Percentiles rank a stretch among this genome's conserved stretches.
phyloP scores from a whole-genome alignment of 2,329 filamentous ascomycete genomes.

The Byssothecium circinans region DNA sequence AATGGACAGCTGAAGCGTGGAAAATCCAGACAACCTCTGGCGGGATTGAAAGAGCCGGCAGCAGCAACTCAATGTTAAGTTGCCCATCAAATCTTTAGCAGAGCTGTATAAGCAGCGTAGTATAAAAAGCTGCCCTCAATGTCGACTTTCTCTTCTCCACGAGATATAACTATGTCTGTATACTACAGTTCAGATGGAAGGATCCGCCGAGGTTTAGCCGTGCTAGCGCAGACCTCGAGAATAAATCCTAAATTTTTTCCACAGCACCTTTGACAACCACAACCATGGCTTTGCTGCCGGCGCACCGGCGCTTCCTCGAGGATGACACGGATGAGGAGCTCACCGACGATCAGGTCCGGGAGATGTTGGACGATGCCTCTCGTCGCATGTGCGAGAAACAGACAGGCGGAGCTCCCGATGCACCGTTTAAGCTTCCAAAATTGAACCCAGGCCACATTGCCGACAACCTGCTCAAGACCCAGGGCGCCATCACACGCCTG shows the following conservation, averaged over 20 bases:
- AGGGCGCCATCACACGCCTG: constrained; percentile 56
- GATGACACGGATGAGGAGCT: constrained; percentile 51
- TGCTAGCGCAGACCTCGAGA: constrained; percentile 5
- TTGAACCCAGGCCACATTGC: constrained; percentile 52
- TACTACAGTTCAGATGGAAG: no score
- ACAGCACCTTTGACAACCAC: constrained; percentile 19
- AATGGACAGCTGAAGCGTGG: no score
- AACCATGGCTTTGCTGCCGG: constrained; percentile 41
- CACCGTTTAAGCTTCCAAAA: constrained; percentile 53
- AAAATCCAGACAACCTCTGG: no score
- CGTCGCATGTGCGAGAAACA: constrained; percentile 54
- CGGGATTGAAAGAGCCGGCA: no score
- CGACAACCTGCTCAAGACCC: constrained; percentile 57
- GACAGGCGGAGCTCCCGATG: constrained; percentile 33
- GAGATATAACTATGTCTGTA: no score
- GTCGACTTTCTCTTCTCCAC: no score
- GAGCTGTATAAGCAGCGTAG: no score
- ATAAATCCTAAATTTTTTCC: constrained; percentile 26
- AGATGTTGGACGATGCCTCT: constrained; percentile 66
- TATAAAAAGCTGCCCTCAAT: no score
- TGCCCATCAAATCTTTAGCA: no score
- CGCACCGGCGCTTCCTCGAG: constrained; percentile 36
- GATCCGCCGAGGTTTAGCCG: neutral
- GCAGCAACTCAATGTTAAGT: no score
- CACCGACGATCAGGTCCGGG: constrained; percentile 64